Percentiles rank a stretch among this genome's conserved stretches.
Conservation (phyloP, 116 monocot genomes). For the Phalaenopsis hybrid region DNA sequence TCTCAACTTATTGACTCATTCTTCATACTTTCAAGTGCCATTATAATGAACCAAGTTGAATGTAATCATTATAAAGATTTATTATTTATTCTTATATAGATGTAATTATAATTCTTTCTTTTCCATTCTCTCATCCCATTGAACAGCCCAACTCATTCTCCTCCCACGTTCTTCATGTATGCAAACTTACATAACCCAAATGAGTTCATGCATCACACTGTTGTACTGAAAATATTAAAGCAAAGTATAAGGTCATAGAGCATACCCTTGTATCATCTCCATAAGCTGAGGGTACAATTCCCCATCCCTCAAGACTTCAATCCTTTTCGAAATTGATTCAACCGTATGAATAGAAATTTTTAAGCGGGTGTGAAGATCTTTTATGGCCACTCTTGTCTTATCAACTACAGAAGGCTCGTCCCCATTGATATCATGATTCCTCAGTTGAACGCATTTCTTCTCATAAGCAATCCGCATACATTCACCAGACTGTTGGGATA, state of each 20-base stretch:
- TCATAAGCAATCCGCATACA: constrained; percentile 70
- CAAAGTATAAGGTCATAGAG: background rate
- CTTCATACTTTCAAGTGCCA: too few relatives aligned
- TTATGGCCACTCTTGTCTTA: constrained; percentile 54
- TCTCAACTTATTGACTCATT: too few relatives aligned
- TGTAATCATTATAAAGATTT: too few relatives aligned
- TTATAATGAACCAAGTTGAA: too few relatives aligned
- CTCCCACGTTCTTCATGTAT: too few relatives aligned
- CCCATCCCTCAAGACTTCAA: constrained; percentile 67
- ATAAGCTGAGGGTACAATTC: constrained; percentile 78
- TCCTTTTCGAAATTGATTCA: constrained; percentile 67
- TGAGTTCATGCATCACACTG: background rate
- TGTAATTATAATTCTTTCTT: too few relatives aligned
- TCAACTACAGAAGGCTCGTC: constrained; percentile 53
- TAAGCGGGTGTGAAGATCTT: constrained; percentile 63
- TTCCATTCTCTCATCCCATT: too few relatives aligned
- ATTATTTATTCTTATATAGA: too few relatives aligned
- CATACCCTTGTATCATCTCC: constrained; percentile 71
- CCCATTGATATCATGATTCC: constrained; percentile 61
- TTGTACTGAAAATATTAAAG: background rate
- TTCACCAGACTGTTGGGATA: constrained; percentile 60
- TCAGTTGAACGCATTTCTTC: constrained; percentile 66
- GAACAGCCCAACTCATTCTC: too few relatives aligned
- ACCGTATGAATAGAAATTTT: constrained; percentile 78
- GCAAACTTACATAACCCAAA: background rate